Evolutionary conservation across 129 eudicot genomes (phyloP), one percentile per base, ranked within the genome.

Genomic region (Helichrysum umbraculigerum): DNA sequence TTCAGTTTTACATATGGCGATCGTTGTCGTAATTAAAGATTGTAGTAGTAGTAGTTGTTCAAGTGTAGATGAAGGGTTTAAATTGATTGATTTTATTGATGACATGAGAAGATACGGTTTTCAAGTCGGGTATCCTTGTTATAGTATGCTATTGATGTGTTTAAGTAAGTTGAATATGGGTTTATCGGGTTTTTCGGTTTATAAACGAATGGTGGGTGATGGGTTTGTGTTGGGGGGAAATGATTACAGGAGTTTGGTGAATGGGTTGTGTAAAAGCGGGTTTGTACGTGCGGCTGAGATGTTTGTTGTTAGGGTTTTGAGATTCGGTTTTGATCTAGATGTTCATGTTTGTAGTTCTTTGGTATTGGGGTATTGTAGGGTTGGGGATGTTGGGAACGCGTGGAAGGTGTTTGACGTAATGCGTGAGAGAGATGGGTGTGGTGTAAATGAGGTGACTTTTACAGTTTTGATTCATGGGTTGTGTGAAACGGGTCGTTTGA

Each of bases 251-350:
- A 68, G 22, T 0, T 22, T 85, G 52, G 21, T 82, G 4, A 82
- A 82, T 68, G 89, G 79, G 37, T 71, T 85, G 79, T 82, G 86
- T 50, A 85, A 81, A 76, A 75, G 60, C 65, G 84, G 84, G 66
- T 78, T 63, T 71, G 71, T 81, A 17, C 79, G 60, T 42, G 79
- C 65, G 19, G 79, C 79, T 1, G 82, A 85, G n/a, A 75, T 73
- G 82, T 81, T 85, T 62, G 21, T 75, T 70, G 70, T 81, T 4
- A 71, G 74, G 66, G 67, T 81, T 47, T 50, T 85, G 79, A 81
- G 71, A 16, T n/a, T 74, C 3, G 88, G 88, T 54, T 69, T 68
- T 67, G 50, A 17, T 29, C 29, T 82, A 39, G 89, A 78, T 85
- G 82, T 79, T 75, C 74, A 85, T 75, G 22, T 81, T 25, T 54